phyloP scores from a whole-genome alignment of 805 yeast species.

The Candida caryicola region DNA sequence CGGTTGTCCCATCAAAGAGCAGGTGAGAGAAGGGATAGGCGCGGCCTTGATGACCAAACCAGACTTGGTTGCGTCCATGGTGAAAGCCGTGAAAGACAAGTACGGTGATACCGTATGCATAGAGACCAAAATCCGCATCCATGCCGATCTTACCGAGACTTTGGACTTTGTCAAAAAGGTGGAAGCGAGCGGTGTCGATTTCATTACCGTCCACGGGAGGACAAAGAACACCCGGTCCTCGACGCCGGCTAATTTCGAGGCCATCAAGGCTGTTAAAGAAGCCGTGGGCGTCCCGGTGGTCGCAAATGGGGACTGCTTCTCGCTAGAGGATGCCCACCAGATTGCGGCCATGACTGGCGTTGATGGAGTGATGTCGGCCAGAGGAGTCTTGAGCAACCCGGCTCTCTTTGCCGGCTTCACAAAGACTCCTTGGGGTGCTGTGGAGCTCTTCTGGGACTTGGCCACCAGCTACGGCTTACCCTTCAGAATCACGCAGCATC shows the following conservation, averaged over 20 bases:
- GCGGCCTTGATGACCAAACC: constrained; percentile 90
- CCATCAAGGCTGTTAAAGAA: constrained; percentile 63
- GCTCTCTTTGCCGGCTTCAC: constrained; percentile 75
- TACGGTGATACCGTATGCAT: constrained; percentile 72
- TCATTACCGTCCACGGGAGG: constrained; percentile 92
- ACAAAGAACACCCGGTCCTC: constrained; percentile 82
- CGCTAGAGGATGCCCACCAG: constrained; percentile 56
- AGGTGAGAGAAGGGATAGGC: constrained; percentile 93
- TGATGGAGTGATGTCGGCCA: constrained; percentile 93
- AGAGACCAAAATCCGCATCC: constrained; percentile 91
- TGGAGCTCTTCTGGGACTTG: constrained; percentile 80
- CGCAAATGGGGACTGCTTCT: constrained; percentile 96
- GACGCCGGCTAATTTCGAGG: constrained; percentile 77
- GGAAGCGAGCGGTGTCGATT: constrained; percentile 88
- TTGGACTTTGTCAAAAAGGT: constrained; percentile 66
- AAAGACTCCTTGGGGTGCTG: constrained; percentile 85
- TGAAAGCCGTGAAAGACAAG: constrained; percentile 70
- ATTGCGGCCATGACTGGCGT: constrained; percentile 69
- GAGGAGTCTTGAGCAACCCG: constrained; percentile 86
- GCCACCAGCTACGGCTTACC: constrained; percentile 81
- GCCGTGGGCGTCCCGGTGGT: constrained; percentile 71
- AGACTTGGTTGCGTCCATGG: constrained; percentile 79
- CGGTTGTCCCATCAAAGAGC: constrained; percentile 96
- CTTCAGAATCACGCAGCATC: constrained; percentile 81
- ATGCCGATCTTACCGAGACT: constrained; percentile 70